Base-by-base conservation (phyloP, 2,329 filamentous ascomycete genomes). In the Botrytis deweyae region DNA sequence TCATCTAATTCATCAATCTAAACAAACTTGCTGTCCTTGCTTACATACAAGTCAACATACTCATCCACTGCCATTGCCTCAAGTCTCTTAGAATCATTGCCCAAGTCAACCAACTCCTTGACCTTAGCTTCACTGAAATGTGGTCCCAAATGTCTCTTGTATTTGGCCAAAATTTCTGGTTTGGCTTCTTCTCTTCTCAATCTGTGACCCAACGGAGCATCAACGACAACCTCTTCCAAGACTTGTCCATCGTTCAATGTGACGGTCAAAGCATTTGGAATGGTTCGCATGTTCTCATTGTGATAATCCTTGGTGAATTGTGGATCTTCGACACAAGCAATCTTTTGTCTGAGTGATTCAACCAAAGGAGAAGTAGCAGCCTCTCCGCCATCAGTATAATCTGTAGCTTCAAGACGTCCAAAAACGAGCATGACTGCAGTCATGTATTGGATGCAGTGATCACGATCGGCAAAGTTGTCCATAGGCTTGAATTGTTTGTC, bases 391-490 rank as follows among this genome's bases (percentile, higher is more conserved):
- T 99, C 96, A 65, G 91, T 90, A 87, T 99, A 99, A 86, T 99
- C 96, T 77, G 88, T 93, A 69, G 96, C 95, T 80, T 95, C 93
- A 76, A 99, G 92, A 78, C 96, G 94, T 83, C 96, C 94, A 84
- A 95, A 98, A 78, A 92, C 92, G 78, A 99, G 92, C 94, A 98
- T 98, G 81, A 94, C 94, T 77, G 95, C 88, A 82, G 94, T 93
- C 96, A 99, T 99, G 90, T 99, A 99, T 87, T 98, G 96, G 79
- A 99, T 95, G 86, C 96, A 99, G 89, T 99, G 96, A 85, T 99
- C 96, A 81, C 96, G 94, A 86, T 99, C 96, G 81, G 96, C 96
- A 82, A 98, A 99, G 90, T 99, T 99, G 88, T 98, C 95, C 93
- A 99, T 97, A 80, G 95, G 91, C 89, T 98, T 98, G 89, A 97